These are phyloP conservation scores for Phytopythium oedochilum DNA, from an alignment of 352 stramenopile species.

Conservation along the genomic window DNA sequence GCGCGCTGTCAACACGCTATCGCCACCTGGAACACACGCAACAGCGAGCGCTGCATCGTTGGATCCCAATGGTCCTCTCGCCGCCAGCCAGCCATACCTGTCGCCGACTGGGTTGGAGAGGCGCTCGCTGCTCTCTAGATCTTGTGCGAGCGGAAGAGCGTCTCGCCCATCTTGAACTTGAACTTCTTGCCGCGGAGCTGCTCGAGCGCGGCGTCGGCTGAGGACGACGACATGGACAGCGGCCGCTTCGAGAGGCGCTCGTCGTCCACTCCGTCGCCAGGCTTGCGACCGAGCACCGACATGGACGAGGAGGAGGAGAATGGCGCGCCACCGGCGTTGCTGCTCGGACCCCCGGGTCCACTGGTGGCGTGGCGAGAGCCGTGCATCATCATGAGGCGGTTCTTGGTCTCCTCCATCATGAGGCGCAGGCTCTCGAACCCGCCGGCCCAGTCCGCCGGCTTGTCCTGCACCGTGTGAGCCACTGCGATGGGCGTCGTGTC, in stretches of 20 bases:
- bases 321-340: background rate
- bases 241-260: conserved; percentile 25
- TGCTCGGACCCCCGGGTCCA: conserved; percentile 6
- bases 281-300: conserved; percentile 3
- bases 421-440: conserved; percentile 76
- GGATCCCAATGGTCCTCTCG: too few species aligned
- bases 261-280: conserved; percentile 17
- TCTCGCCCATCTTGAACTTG: conserved; percentile 84
- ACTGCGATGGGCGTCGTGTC: conserved; percentile 78
- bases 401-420: conserved; percentile 86
- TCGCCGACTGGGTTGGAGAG: too few species aligned
- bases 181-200: conserved; percentile 84
- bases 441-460: conserved; percentile 67
- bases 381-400: conserved; percentile 29
- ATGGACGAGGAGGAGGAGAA: background rate
- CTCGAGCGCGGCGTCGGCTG: conserved; percentile 46
- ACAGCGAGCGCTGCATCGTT: too few species aligned
- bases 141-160: conserved; percentile 75
- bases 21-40: too few species aligned
- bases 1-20: too few species aligned
- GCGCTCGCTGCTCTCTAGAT: conserved; percentile 22
- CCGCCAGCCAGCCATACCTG: too few species aligned
- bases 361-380: conserved; percentile 16
- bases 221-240: conserved; percentile 12
- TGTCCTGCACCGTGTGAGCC: conserved; percentile 80